A percentile compares a stretch with the other conserved stretches of the same genome.
phyloP scores from a whole-genome alignment of 129 eudicot genomes.

The Logfia minima region DNA sequence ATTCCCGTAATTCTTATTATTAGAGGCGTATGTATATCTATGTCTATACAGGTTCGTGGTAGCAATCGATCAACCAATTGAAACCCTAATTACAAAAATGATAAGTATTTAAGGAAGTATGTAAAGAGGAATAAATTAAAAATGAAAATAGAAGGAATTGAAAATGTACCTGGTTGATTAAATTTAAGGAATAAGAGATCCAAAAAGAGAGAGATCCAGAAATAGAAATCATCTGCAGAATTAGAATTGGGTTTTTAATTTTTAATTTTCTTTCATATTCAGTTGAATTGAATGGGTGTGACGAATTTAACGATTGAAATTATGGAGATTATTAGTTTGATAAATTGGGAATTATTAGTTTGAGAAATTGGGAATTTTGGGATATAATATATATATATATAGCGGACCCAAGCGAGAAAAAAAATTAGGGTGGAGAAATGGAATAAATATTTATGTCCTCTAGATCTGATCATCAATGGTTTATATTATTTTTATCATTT shows the following conservation, averaged over 20 bases:
- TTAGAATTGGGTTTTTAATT: not conserved
- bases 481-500: too few relatives aligned
- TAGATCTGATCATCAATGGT: too few relatives aligned
- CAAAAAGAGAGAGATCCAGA: slow-evolving; percentile 41
- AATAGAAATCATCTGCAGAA: slow-evolving; percentile 38
- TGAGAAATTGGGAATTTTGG: too few relatives aligned
- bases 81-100: slow-evolving; percentile 32
- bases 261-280: not conserved
- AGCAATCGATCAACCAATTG: slow-evolving; percentile 40
- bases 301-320: slow-evolving; percentile 7
- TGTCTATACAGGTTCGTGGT: slow-evolving; percentile 24
- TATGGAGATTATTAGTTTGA: slow-evolving; percentile 16
- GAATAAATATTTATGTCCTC: too few relatives aligned
- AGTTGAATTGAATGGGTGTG: slow-evolving; percentile 19
- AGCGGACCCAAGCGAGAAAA: too few relatives aligned
- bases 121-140: not conserved
- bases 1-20: not conserved
- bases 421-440: too few relatives aligned
- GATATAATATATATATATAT: too few relatives aligned
- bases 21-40: not conserved
- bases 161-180: slow-evolving; percentile 33
- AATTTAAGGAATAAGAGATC: slow-evolving; percentile 44
- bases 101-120: slow-evolving; percentile 16
- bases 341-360: slow-evolving; percentile 16
- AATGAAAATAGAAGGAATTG: not conserved